Conservation (phyloP, 371 early-diverging fungal species). For the Mucor lusitanicus region DNA sequence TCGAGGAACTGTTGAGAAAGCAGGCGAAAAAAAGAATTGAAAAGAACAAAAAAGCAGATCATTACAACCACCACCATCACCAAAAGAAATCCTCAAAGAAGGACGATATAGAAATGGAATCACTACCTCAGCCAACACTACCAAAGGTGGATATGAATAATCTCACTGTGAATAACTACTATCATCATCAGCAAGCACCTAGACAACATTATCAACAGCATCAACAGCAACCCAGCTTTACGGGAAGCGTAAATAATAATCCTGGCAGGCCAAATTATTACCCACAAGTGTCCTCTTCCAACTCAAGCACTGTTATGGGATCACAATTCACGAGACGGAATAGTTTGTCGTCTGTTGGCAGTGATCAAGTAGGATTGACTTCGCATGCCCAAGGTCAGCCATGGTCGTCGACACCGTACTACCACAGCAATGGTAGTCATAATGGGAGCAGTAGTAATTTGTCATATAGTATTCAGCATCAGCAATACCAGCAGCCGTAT, state of each 20-base stretch:
- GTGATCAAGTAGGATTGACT: constrained; percentile 28
- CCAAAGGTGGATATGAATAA: constrained; percentile 19
- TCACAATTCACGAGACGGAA: constrained; percentile 22
- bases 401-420: constrained; percentile 13
- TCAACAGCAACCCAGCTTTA: background rate
- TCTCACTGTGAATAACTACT: background rate
- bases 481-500: constrained; percentile 10
- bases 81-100: constrained; percentile 9
- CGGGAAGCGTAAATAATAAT: background rate
- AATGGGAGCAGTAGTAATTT: background rate
- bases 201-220: background rate
- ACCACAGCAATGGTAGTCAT: background rate
- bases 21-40: constrained; percentile 32
- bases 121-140: constrained; percentile 26
- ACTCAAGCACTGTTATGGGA: background rate
- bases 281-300: background rate
- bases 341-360: constrained; percentile 25
- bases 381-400: constrained; percentile 27
- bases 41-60: constrained; percentile 6
- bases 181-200: background rate
- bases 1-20: constrained; percentile 32
- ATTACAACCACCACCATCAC: background rate
- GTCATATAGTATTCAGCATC: constrained; percentile 6
- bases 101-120: constrained; percentile 22
- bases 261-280: constrained; percentile 10